These are phyloP conservation scores for Fusarium heterosporum DNA, from an alignment of 2,329 filamentous ascomycete genomes.

Conservation along the genomic window DNA sequence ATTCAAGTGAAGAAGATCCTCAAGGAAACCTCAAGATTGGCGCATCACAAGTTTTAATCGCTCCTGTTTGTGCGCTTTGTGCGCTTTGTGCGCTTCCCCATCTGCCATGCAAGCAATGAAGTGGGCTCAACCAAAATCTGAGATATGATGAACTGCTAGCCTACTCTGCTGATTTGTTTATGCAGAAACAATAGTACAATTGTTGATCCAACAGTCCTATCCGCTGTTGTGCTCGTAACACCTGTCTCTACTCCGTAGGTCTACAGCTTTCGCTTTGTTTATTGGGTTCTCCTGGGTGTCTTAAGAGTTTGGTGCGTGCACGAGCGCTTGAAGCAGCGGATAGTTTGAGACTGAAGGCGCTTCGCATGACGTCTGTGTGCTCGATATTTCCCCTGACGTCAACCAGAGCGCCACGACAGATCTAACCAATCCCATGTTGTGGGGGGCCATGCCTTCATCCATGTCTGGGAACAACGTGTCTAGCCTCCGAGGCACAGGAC, in stretches of 20 bases:
- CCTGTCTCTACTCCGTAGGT: background rate
- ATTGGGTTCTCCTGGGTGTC: slow-evolving; percentile 24
- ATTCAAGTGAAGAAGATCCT: slow-evolving; percentile 1
- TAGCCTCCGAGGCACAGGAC: slow-evolving; percentile 17
- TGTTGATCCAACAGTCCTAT: slow-evolving; percentile 16
- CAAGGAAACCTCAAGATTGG: background rate
- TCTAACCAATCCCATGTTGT: slow-evolving; percentile 48
- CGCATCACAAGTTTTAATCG: slow-evolving; percentile 2
- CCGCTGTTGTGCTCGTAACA: slow-evolving; percentile 24
- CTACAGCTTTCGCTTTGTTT: background rate
- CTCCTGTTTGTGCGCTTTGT: background rate
- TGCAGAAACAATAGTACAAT: background rate
- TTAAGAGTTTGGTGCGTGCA: slow-evolving; percentile 29
- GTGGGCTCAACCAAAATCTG: slow-evolving; percentile 6
- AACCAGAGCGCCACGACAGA: slow-evolving; percentile 46
- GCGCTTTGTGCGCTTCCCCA: slow-evolving; percentile 2
- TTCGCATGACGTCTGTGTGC: slow-evolving; percentile 45
- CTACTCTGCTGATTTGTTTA: background rate
- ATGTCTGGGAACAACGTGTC: slow-evolving; percentile 46
- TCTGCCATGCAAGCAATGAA: slow-evolving; percentile 11
- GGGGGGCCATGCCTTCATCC: slow-evolving; percentile 34
- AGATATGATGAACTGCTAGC: background rate
- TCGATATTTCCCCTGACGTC: slow-evolving; percentile 43
- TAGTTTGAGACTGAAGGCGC: slow-evolving; percentile 32
- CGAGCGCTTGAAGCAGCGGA: slow-evolving; percentile 40